phyloP scores from a whole-genome alignment of 2,329 filamentous ascomycete species.

The Fusarium sp. region DNA sequence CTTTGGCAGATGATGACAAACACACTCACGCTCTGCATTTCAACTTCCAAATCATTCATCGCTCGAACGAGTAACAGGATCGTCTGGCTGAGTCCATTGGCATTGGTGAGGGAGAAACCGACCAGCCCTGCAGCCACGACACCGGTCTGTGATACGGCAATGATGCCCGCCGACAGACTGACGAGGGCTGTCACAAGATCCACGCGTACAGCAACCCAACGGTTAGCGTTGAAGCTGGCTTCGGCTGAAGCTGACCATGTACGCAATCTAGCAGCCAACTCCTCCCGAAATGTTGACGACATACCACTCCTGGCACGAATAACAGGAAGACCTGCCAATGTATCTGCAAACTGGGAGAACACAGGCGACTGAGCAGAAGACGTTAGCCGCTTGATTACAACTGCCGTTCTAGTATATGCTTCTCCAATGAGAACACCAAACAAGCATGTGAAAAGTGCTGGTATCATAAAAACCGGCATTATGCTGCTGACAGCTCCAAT shows the following conservation, averaged over 20 bases:
- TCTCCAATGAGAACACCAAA: constrained; percentile 61
- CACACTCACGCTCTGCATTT: constrained; percentile 65
- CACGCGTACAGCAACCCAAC: constrained; percentile 67
- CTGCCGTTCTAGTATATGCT: constrained; percentile 63
- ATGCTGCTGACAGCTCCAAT: constrained; percentile 62
- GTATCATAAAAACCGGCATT: constrained; percentile 64
- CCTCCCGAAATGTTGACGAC: constrained; percentile 59
- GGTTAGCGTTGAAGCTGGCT: constrained; percentile 66
- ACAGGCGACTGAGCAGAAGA: constrained; percentile 64
- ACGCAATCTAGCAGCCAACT: constrained; percentile 63
- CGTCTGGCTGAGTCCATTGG: constrained; percentile 64
- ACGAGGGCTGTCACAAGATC: constrained; percentile 67
- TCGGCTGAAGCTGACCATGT: constrained; percentile 61
- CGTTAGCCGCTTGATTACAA: constrained; percentile 59
- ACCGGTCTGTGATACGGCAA: constrained; percentile 62
- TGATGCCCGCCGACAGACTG: constrained; percentile 62
- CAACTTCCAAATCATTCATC: constrained; percentile 68
- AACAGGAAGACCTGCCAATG: constrained; percentile 61
- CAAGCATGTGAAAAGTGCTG: constrained; percentile 58
- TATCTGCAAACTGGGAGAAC: constrained; percentile 68
- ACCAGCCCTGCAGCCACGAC: constrained; percentile 64
- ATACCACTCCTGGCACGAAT: constrained; percentile 65
- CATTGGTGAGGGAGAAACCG: constrained; percentile 67
- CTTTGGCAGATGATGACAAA: background rate
- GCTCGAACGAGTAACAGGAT: constrained; percentile 64